These are phyloP conservation scores for Cucurbitaria berberidis DNA, from an alignment of 2,329 filamentous ascomycete genomes.

Conservation along the genomic window DNA sequence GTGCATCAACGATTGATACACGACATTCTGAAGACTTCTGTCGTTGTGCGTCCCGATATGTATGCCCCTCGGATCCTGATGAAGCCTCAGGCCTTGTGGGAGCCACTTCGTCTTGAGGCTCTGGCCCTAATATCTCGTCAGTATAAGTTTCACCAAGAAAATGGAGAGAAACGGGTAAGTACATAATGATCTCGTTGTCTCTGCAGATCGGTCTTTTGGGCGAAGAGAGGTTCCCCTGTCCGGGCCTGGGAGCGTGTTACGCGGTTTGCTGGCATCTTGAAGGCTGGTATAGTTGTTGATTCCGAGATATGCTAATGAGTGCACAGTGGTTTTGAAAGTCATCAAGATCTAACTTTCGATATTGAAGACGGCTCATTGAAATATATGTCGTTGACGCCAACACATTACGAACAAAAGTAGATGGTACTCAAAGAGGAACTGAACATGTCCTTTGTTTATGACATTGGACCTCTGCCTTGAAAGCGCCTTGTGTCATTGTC, in stretches of 20 bases:
- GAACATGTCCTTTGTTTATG: neutral
- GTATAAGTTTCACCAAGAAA: neutral
- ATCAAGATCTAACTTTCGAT: neutral
- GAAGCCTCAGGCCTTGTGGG: neutral
- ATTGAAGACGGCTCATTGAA: neutral
- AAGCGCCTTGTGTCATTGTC: neutral
- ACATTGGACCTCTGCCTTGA: neutral
- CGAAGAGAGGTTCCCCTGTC: neutral
- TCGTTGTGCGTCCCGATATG: neutral
- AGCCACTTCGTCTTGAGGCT: neutral
- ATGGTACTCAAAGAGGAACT: neutral
- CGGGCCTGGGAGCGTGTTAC: neutral
- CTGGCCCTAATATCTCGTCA: neutral
- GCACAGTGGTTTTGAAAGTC: neutral
- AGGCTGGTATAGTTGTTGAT: neutral
- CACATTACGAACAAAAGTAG: neutral
- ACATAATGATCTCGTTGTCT: neutral
- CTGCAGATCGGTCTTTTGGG: neutral
- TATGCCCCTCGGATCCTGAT: neutral
- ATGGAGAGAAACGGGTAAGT: neutral
- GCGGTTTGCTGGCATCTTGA: neutral
- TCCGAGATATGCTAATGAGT: neutral
- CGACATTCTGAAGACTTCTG: neutral
- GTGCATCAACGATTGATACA: conserved; percentile 12
- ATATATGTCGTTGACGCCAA: neutral